phyloP scores from a whole-genome alignment of 352 stramenopile species.

The Phytopythium kandeliae region DNA sequence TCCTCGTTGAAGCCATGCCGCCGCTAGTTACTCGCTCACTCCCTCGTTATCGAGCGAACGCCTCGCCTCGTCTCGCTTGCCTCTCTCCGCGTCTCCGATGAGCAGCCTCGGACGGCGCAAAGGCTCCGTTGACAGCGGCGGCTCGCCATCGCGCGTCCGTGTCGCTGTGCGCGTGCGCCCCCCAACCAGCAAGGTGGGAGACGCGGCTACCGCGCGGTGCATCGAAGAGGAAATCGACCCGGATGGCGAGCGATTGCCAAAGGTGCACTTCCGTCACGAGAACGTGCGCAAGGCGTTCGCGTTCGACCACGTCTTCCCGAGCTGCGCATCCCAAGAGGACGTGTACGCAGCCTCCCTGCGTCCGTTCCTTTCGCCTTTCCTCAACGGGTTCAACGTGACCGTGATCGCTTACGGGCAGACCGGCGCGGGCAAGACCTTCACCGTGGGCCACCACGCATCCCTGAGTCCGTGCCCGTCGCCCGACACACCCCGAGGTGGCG shows the following conservation, averaged over 20 bases:
- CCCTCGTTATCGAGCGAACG: not conserved
- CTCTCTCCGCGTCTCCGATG: not conserved
- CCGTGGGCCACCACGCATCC: slow-evolving; percentile 66
- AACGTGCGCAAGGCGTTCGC: slow-evolving; percentile 40
- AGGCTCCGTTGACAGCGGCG: not conserved
- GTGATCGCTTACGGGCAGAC: slow-evolving; percentile 88
- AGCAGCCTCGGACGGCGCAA: not conserved
- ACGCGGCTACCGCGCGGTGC: slow-evolving; percentile 6
- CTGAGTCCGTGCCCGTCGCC: slow-evolving; percentile 7
- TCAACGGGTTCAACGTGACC: slow-evolving; percentile 87
- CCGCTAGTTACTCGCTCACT: not conserved
- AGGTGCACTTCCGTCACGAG: slow-evolving; percentile 33
- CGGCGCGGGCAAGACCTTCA: slow-evolving; percentile 80
- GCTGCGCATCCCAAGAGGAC: slow-evolving; percentile 34
- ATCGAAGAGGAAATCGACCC: slow-evolving; percentile 6
- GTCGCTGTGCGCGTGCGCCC: slow-evolving; percentile 58
- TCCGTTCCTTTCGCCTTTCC: slow-evolving; percentile 73
- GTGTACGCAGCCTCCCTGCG: slow-evolving; percentile 66
- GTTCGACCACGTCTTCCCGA: slow-evolving; percentile 63
- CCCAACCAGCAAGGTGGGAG: slow-evolving; percentile 14
- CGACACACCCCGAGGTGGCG: slow-evolving; percentile 15
- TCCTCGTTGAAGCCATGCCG: not conserved
- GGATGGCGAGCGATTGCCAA: slow-evolving; percentile 1
- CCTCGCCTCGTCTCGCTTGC: not conserved
- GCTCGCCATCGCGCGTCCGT: slow-evolving; percentile 26